Base-by-base conservation (phyloP, 805 yeast species). In the Pichia cabralensis region DNA sequence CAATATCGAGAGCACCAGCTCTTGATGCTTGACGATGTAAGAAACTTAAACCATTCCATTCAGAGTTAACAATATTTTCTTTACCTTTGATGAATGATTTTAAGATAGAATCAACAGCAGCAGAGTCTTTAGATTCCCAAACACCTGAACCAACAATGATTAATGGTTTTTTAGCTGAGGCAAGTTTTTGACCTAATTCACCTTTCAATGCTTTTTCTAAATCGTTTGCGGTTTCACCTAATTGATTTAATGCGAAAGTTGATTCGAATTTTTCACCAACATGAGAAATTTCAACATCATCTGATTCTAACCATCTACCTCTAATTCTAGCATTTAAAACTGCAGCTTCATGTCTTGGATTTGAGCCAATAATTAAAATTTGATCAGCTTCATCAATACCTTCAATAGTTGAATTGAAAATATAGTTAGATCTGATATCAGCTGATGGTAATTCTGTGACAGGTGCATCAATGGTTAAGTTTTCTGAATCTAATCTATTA, bases 291-390 rank as follows among this genome's bases (percentile, higher is more conserved):
- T 81, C 80, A 50, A 81, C 68, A 46, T 67, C 62, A 35, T 48
- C 42, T 25, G 76, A 69, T 47, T 77, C 65, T 52, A 83, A 65
- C 92, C 89, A 83, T 41, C 70, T 76, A 56, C 76, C 79, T 67
- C 95, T 74, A 48, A 83, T 77, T 60, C 94, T 73, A 27, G 89
- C 74, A 58, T 83, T 83, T 49, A 83, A 67, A 13, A 84, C 94
- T 28, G 94, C 85, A 39, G 94, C 95, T 64, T 83, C 95, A 53
- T 71, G 85, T 54, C 95, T 72, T 39, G 94, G 94, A 65, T 83
- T 83, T 30, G 95, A 76, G 42, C 95, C 95, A 38, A 83, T 72
- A 40, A 83, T 67, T 50, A 83, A 65, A 42, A 83, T 77, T 47
- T 73, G 83, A 53, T 84, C 95, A 34, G 94, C 86, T 39, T 76